phyloP scores from a whole-genome alignment of 192 early-diverging fungal species.

The Coemansia sp. region DNA sequence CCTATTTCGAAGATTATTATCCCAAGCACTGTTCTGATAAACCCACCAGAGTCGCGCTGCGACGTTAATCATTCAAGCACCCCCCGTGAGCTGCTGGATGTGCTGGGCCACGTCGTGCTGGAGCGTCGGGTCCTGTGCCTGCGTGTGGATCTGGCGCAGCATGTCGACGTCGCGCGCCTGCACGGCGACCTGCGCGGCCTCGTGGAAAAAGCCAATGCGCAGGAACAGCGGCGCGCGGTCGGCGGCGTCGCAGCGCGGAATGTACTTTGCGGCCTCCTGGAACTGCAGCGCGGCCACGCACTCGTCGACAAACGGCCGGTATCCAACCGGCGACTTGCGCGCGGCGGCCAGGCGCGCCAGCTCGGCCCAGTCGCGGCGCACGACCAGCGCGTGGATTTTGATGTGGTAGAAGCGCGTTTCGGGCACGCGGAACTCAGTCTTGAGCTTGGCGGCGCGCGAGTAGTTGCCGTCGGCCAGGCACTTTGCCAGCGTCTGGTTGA shows the following conservation, averaged over 20 bases:
- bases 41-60: background rate
- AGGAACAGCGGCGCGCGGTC: conserved; percentile 61
- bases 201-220: conserved; percentile 68
- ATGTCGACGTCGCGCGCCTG: conserved; percentile 59
- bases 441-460: conserved; percentile 70
- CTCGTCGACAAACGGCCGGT: conserved; percentile 74
- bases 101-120: conserved; percentile 35
- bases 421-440: conserved; percentile 80
- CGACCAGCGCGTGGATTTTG: conserved; percentile 75
- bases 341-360: conserved; percentile 74
- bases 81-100: conserved; percentile 35
- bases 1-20: no score
- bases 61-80: background rate
- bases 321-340: conserved; percentile 79
- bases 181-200: conserved; percentile 67
- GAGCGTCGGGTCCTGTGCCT: conserved; percentile 13
- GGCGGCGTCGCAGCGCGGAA: conserved; percentile 62
- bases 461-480: conserved; percentile 69
- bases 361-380: conserved; percentile 79
- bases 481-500: conserved; percentile 84
- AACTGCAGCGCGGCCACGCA: conserved; percentile 72
- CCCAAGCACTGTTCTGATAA: background rate
- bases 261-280: conserved; percentile 73
- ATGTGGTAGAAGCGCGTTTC: conserved; percentile 90
- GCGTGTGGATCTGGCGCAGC: conserved; percentile 52